Evolutionary conservation across 2,329 filamentous ascomycete genomes (phyloP), one percentile per base, ranked within the genome.

Genomic region (Plenodomus biglobosus): DNA sequence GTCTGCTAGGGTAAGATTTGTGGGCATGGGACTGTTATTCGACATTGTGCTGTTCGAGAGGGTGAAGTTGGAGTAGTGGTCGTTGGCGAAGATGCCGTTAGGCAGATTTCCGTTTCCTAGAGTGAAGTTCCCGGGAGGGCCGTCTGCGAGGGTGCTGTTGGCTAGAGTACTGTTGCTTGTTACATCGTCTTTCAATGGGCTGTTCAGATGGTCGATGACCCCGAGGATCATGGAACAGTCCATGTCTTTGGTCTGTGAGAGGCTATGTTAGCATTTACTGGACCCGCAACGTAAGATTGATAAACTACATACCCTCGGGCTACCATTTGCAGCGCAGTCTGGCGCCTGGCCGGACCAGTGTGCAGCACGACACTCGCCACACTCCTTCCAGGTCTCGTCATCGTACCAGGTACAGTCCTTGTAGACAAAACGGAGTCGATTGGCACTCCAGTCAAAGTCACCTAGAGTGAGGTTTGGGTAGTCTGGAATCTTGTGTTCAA

Each of bases 331-430:
- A 21, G 2, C 22, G 22, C 49, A 53, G 21, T 49, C 32, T 27
- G 53, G 4, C 18, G n/a, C 2, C 0, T 13, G 35, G 1, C 16
- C 36, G 32, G 18, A 41, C 55, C 56, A 61, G 5, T 35, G 20
- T 5, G 38, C 46, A 21, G 36, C 49, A 18, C 53, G 44, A 40
- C 59, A 62, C 50, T 59, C 55, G 5, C 59, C 59, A 48, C 59
- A 61, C 2, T 32, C 22, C 46, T 39, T 47, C 52, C 55, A 52
- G 3, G 38, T 38, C 47, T 59, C 47, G 1, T 44, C 17, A 17
- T 62, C 59, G 5, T 15, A 35, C 59, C 59, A 62, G 15, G 24
- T 50, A 17, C 59, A 61, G 20, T 49, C 44, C 10, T 38, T 11
- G 5, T 56, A 58, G 3, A 34, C 20, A 35, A 58, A 60, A 1